A percentile compares a stretch with the other conserved stretches of the same genome.
Evolutionary conservation across 371 early-diverging fungal genomes (phyloP).

Genomic region (Thermomucor indicae-seudaticae): DNA sequence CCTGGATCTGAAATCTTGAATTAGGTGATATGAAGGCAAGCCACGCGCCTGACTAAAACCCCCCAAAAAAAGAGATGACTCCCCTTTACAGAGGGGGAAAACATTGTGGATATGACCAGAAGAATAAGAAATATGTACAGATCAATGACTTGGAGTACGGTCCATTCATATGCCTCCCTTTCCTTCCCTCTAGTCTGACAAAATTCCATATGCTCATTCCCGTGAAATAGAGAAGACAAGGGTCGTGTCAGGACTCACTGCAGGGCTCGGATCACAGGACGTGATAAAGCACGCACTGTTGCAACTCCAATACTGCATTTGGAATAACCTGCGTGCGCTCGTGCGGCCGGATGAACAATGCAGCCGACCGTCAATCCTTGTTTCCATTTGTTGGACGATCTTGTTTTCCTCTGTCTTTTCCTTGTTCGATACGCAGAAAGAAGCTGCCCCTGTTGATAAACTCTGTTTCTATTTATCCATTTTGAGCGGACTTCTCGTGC

Average conservation of each 20-base stretch:
- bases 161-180: too few species aligned
- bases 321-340: conserved; percentile 10
- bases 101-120: conserved; percentile 13
- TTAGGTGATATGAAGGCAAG: conserved; percentile 17
- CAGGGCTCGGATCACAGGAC: too few species aligned
- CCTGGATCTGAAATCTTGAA: conserved; percentile 2
- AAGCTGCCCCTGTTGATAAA: conserved; percentile 4
- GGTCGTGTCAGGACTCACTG: too few species aligned
- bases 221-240: too few species aligned
- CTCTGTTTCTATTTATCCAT: conserved; percentile 15
- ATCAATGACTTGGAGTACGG: background rate
- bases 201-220: too few species aligned
- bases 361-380: conserved; percentile 1
- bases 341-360: conserved; percentile 14
- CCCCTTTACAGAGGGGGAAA: background rate
- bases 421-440: conserved; percentile 2
- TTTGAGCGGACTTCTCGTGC: conserved; percentile 8
- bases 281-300: conserved; percentile 6
- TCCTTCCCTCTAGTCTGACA: too few species aligned
- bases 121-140: conserved; percentile 6
- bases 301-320: background rate
- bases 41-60: background rate
- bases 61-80: background rate
- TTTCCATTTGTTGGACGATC: too few species aligned
- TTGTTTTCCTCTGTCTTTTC: too few species aligned